These are phyloP conservation scores for Apiospora pterosperma DNA, from an alignment of 2,329 filamentous ascomycete species.

Conservation along the genomic window DNA sequence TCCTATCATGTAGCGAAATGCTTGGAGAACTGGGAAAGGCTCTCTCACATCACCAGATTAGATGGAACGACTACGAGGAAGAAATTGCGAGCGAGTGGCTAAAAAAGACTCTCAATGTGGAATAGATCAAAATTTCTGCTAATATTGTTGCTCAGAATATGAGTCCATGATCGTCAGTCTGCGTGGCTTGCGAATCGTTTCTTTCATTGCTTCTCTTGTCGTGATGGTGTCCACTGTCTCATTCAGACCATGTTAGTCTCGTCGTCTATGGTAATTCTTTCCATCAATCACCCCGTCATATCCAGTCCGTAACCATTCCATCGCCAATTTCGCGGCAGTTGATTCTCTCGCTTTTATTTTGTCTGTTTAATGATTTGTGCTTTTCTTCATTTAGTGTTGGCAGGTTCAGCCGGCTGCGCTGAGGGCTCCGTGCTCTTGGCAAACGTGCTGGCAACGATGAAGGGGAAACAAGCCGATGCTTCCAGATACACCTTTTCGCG, in stretches of 20 bases:
- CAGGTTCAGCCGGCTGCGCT: neutral
- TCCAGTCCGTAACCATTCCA: neutral
- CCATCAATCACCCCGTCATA: neutral
- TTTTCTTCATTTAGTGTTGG: neutral
- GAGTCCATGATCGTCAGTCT: too few relatives aligned
- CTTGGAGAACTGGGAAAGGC: neutral
- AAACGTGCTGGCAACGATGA: constrained; percentile 66
- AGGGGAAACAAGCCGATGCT: constrained; percentile 61
- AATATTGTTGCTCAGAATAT: too few relatives aligned
- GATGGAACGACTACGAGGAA: neutral
- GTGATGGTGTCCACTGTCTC: neutral
- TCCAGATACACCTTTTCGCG: constrained; percentile 61
- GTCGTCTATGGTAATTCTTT: neutral
- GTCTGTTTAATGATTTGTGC: neutral
- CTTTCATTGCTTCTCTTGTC: neutral
- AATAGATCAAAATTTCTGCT: neutral
- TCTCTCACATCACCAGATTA: neutral
- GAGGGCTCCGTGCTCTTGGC: constrained; percentile 38
- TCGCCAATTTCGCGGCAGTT: neutral
- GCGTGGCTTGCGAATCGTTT: too few relatives aligned
- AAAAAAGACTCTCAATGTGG: neutral
- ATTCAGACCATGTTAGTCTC: neutral
- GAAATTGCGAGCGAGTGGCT: neutral
- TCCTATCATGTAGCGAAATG: neutral
- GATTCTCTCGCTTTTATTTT: neutral